These are phyloP conservation scores for Chionographis japonica DNA, from an alignment of 106 monocot genomes.

Conservation along the genomic window DNA sequence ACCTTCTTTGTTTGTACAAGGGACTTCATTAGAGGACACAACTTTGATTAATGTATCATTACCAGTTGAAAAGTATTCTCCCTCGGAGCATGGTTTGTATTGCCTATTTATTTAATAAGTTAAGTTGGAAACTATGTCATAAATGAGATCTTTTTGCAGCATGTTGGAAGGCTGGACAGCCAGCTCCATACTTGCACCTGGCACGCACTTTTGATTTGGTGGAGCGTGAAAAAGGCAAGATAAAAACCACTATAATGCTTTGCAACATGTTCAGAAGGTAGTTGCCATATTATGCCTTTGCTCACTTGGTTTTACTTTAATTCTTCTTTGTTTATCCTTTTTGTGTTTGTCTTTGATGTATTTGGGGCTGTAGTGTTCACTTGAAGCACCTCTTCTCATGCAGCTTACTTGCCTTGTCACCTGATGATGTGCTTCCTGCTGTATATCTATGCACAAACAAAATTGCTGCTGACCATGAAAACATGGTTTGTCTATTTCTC, in stretches of 20 bases:
- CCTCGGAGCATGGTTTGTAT: conserved; percentile 80
- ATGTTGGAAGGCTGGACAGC: conserved; percentile 81
- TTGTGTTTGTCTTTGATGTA: background rate
- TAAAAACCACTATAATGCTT: conserved; percentile 70
- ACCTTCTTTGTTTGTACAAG: conserved; percentile 25
- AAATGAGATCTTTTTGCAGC: conserved; percentile 43
- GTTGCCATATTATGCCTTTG: conserved; percentile 3
- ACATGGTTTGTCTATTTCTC: conserved; percentile 56
- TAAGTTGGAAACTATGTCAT: conserved; percentile 6
- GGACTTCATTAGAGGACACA: conserved; percentile 23
- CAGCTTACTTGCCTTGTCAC: conserved; percentile 88
- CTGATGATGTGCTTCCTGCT: conserved; percentile 85
- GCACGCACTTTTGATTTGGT: conserved; percentile 84
- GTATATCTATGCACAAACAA: conserved; percentile 92
- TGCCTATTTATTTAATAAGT: conserved; percentile 4
- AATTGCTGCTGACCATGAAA: conserved; percentile 87
- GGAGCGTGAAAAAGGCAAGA: conserved; percentile 86
- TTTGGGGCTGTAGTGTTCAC: background rate
- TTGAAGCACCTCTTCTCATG: conserved; percentile 5
- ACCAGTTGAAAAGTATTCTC: conserved; percentile 80
- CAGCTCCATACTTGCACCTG: conserved; percentile 90
- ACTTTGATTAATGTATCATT: conserved; percentile 38
- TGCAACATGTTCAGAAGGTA: conserved; percentile 99
- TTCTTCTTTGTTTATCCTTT: background rate
- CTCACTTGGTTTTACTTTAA: background rate